Conservation (phyloP, 2,329 filamentous ascomycete species). For the Chaetomium sp. region DNA sequence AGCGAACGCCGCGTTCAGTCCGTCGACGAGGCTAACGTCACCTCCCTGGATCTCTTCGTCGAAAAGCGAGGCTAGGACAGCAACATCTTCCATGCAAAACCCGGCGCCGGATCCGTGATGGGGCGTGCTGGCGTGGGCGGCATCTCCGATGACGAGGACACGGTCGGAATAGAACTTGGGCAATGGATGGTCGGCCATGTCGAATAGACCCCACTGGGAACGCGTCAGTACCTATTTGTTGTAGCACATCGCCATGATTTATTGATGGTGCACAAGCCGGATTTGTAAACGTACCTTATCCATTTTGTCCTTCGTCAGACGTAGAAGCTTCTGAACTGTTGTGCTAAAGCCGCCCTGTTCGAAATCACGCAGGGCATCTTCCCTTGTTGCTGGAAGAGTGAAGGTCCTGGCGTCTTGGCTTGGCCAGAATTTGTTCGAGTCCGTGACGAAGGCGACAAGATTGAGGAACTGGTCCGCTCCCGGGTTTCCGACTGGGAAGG, state of each 20-base stretch:
- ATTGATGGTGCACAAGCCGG: neutral
- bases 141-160: constrained; percentile 59
- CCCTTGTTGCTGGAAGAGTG: constrained; percentile 37
- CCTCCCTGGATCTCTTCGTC: constrained; percentile 37
- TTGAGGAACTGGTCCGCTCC: constrained; percentile 53
- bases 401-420: constrained; percentile 27
- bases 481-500: constrained; percentile 58
- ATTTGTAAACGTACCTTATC: constrained; percentile 35
- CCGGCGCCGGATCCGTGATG: constrained; percentile 62
- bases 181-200: constrained; percentile 48
- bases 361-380: constrained; percentile 43
- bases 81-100: constrained; percentile 58
- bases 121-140: constrained; percentile 64
- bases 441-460: constrained; percentile 47
- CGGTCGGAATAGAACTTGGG: constrained; percentile 47
- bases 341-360: constrained; percentile 37
- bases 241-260: neutral
- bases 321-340: constrained; percentile 39
- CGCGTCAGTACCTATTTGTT: neutral
- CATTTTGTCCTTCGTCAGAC: constrained; percentile 37
- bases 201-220: constrained; percentile 50
- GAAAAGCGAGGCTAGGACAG: constrained; percentile 50
- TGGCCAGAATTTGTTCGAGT: constrained; percentile 38
- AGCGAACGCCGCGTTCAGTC: constrained; percentile 51
- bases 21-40: constrained; percentile 38